These are phyloP conservation scores for Dendryphion nanum DNA, from an alignment of 2,329 filamentous ascomycete species.

Conservation along the genomic window DNA sequence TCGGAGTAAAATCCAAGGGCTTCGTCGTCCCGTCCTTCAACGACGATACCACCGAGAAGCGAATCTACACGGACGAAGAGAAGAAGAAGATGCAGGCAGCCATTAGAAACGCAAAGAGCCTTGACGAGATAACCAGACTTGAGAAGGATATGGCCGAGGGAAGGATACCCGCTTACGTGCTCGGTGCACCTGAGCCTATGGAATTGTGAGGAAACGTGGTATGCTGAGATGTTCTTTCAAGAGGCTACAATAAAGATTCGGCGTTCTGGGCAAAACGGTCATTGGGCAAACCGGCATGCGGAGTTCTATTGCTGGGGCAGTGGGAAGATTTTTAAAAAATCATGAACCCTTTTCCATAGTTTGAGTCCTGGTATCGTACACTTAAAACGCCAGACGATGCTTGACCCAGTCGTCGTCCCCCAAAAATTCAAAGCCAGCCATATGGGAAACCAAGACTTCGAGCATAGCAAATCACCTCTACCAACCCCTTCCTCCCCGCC, in stretches of 20 bases:
- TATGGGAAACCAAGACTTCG: too few species aligned
- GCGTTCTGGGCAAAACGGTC: too few species aligned
- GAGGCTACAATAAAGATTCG: too few species aligned
- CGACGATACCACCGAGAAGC: conserved; percentile 51
- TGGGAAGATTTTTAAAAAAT: neutral
- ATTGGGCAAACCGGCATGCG: too few species aligned
- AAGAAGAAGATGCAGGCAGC: conserved; percentile 79
- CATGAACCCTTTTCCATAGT: conserved; percentile 1
- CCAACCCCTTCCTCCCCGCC: conserved; percentile 24
- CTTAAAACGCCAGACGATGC: conserved; percentile 14
- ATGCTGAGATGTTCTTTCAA: too few species aligned
- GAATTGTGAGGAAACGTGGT: conserved; percentile 18
- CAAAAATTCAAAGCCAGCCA: too few species aligned
- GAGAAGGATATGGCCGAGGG: conserved; percentile 94
- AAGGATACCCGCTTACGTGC: conserved; percentile 60
- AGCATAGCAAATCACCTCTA: neutral
- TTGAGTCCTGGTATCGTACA: conserved; percentile 8
- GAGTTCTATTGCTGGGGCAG: neutral
- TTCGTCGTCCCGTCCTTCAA: conserved; percentile 59
- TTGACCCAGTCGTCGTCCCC: neutral
- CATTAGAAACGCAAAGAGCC: conserved; percentile 82
- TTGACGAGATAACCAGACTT: conserved; percentile 84
- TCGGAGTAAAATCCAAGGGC: conserved; percentile 76
- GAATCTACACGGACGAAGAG: conserved; percentile 82
- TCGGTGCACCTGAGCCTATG: conserved; percentile 28